Evolutionary conservation across 495 filamentous ascomycete genomes (phyloP), one percentile per base, ranked within the genome.

Genomic region (Aspergillus nidulans): DNA sequence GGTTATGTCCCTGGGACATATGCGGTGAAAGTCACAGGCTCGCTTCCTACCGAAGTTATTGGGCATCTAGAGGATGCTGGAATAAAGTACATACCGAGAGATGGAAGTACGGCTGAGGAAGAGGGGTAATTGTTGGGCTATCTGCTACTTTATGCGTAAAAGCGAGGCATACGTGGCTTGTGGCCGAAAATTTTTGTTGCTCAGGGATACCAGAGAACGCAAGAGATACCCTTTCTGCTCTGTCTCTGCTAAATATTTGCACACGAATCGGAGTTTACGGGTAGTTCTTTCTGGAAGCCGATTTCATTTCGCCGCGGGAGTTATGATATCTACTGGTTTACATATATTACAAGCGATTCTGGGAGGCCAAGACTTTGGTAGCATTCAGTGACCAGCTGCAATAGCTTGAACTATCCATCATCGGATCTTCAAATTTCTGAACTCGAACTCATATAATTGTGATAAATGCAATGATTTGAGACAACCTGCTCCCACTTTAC

Each of bases 1-100:
- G 82, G 80, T 24, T 96, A 90, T 71, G 85, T 91, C 47, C 80
- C 82, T 25, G 94, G 94, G 28, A 85, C 90, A 42, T 98, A 98
- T 75, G 94, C 94, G 20, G 86, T 91, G 45, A 96, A 97, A 71
- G 94, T 98, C 18, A 86, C 84, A 10, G 92, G 92, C 52, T 74
- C 78, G 61, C 74, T 84, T 43, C 80, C 81, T 13, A 74, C 88
- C 55, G 86, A 91, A 48, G 79, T 89, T 19, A 75, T 85, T 34
- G 73, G 77, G 40, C 72, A 72, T 38, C 69, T 91, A 39, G 85
- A 89, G 67, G 86, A 89, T 65, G 85, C 81, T 32, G 80, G 86
- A 32, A 75, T 85, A 38, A 81, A 81, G 66, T 89, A 88, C 55
- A 84, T 90, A 39, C 87, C 88, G 71, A 65, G 78, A 52, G 78